Conservation (phyloP, 805 yeast genomes). For the Lachancea sp. region DNA sequence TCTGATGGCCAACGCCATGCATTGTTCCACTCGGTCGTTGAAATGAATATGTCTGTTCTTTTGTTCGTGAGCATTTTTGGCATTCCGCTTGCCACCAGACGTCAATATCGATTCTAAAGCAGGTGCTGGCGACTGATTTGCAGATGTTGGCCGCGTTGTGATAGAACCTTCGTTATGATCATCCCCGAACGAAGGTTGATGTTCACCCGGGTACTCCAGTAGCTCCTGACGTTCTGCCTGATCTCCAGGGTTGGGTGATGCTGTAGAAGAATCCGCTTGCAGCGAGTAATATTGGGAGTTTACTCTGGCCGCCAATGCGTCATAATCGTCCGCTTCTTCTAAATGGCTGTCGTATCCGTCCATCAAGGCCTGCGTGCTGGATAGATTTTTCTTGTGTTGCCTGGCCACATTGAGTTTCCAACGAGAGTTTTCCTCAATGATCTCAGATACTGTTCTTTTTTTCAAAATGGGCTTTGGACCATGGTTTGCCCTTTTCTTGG, state of each 20-base stretch:
- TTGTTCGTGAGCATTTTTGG: slow-evolving; percentile 5
- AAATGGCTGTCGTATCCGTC: slow-evolving; percentile 21
- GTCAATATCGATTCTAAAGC: slow-evolving; percentile 19
- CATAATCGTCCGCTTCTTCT: slow-evolving; percentile 30
- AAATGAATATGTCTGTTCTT: slow-evolving; percentile 71
- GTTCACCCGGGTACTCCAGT: background rate
- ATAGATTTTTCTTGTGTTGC: slow-evolving; percentile 47
- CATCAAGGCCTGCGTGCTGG: slow-evolving; percentile 18
- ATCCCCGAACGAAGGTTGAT: background rate
- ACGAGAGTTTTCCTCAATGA: slow-evolving; percentile 38
- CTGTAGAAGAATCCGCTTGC: background rate
- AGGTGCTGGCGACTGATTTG: slow-evolving; percentile 3
- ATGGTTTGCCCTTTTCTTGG: slow-evolving; percentile 10
- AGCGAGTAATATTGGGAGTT: slow-evolving; percentile 30
- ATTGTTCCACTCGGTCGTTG: slow-evolving; percentile 90
- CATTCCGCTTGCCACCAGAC: slow-evolving; percentile 9
- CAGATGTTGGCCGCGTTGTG: background rate
- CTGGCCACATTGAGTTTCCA: slow-evolving; percentile 44
- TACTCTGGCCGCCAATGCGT: slow-evolving; percentile 32
- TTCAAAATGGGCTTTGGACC: slow-evolving; percentile 79
- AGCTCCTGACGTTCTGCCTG: background rate
- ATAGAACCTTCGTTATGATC: background rate
- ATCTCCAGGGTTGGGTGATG: background rate
- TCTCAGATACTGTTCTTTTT: slow-evolving; percentile 78
- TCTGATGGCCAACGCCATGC: slow-evolving; percentile 57